Conservation (phyloP, 495 filamentous ascomycete genomes). For the Hypoxylon fuscum region DNA sequence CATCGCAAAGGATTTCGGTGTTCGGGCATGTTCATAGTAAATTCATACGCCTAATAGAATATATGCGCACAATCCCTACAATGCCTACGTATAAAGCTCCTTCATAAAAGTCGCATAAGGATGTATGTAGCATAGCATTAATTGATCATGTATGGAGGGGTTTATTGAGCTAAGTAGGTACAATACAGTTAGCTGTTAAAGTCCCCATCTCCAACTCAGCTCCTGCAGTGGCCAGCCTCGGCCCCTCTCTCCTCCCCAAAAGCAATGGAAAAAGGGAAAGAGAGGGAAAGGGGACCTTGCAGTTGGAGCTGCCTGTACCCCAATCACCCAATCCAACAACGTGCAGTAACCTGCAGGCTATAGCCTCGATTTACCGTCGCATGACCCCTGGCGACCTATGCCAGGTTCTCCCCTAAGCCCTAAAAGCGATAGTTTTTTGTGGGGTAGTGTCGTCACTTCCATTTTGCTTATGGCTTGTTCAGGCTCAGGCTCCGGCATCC, state of each 20-base stretch:
- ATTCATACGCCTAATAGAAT: no score
- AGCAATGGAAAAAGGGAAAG: background rate
- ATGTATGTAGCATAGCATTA: no score
- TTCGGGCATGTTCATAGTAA: no score
- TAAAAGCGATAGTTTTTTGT: constrained; percentile 18
- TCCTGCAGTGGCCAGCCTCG: background rate
- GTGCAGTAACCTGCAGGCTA: background rate
- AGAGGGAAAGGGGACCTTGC: background rate
- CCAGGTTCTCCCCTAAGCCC: background rate
- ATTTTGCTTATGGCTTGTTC: constrained; percentile 9
- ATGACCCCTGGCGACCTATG: constrained; percentile 3
- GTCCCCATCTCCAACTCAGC: background rate
- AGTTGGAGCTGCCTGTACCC: background rate
- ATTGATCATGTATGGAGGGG: no score
- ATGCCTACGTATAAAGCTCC: no score
- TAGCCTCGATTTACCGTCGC: constrained; percentile 2
- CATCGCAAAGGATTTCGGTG: no score
- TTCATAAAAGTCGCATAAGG: no score
- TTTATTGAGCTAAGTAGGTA: no score
- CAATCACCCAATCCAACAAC: background rate
- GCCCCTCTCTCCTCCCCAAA: background rate
- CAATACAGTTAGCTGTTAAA: no score
- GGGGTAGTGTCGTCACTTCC: constrained; percentile 36
- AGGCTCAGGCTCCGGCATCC: background rate
- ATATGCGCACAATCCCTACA: no score